Conservation (phyloP, 306 rosid species). For the Quercus mongolica region DNA sequence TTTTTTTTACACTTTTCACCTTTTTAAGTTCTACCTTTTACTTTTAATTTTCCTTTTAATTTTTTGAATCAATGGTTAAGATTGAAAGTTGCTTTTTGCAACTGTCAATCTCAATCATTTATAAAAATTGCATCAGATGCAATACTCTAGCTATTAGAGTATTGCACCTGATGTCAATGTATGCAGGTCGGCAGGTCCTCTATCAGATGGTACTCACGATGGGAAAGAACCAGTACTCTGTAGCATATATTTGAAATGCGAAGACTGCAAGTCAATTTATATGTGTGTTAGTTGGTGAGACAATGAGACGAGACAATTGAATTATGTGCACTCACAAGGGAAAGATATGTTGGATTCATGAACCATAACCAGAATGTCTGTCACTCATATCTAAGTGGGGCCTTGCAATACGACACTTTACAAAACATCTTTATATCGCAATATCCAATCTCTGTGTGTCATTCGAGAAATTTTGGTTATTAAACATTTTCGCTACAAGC, state of each 20-base stretch:
- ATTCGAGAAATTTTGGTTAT: no score
- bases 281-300: not conserved
- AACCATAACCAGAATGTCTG: constrained; percentile 13
- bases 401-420: constrained; percentile 6
- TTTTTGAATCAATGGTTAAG: no score
- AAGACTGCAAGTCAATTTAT: constrained; percentile 13
- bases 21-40: no score
- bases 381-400: constrained; percentile 31
- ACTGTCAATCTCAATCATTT: no score
- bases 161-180: no score
- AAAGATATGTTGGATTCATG: constrained; percentile 32
- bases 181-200: no score
- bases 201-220: not conserved
- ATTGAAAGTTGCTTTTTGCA: no score
- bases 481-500: not conserved
- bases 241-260: not conserved
- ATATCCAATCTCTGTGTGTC: no score
- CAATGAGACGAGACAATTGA: not conserved
- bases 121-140: no score
- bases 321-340: not conserved
- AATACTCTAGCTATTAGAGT: no score
- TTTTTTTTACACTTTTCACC: no score
- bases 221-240: not conserved
- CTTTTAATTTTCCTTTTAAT: no score
- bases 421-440: not conserved